Percentiles rank a stretch among this genome's conserved stretches.
Conservation (phyloP, 306 rosid genomes). For the Argentina anserina region DNA sequence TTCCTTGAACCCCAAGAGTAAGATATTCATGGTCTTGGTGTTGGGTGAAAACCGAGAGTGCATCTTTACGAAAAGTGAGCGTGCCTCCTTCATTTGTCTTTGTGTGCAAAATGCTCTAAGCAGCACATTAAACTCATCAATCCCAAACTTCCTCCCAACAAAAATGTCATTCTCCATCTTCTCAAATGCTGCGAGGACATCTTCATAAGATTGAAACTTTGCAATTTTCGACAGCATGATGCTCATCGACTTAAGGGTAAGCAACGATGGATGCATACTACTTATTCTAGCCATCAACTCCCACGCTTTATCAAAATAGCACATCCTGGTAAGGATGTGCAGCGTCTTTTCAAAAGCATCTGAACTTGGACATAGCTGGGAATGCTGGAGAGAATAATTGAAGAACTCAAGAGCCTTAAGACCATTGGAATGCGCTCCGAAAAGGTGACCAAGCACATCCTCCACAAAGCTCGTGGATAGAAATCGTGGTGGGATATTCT, state of each 20-base stretch:
- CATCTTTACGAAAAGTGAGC: constrained; percentile 62
- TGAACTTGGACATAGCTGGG: constrained; percentile 38
- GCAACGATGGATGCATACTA: constrained; percentile 42
- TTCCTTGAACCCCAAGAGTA: constrained; percentile 87
- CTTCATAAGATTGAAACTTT: constrained; percentile 32
- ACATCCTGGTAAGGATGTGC: constrained; percentile 75
- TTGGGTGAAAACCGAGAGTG: constrained; percentile 51
- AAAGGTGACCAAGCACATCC: constrained; percentile 57
- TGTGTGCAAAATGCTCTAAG: constrained; percentile 69
- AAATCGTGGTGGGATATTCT: constrained; percentile 42
- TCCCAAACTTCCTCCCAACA: constrained; percentile 50
- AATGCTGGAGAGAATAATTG: constrained; percentile 44
- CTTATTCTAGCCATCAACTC: constrained; percentile 42
- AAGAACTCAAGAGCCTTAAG: constrained; percentile 83
- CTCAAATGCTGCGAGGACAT: constrained; percentile 32
- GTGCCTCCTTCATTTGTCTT: constrained; percentile 87
- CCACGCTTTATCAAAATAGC: constrained; percentile 82
- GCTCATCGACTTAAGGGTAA: constrained; percentile 82
- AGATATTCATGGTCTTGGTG: constrained; percentile 79
- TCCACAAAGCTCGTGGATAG: constrained; percentile 44
- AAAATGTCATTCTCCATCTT: constrained; percentile 68
- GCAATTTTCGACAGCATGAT: constrained; percentile 76
- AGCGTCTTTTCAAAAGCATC: constrained; percentile 69
- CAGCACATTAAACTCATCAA: constrained; percentile 75
- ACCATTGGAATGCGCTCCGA: constrained; percentile 80